Base-by-base conservation (phyloP, 73 alveolate genomes). In the Blepharisma japonicum region DNA sequence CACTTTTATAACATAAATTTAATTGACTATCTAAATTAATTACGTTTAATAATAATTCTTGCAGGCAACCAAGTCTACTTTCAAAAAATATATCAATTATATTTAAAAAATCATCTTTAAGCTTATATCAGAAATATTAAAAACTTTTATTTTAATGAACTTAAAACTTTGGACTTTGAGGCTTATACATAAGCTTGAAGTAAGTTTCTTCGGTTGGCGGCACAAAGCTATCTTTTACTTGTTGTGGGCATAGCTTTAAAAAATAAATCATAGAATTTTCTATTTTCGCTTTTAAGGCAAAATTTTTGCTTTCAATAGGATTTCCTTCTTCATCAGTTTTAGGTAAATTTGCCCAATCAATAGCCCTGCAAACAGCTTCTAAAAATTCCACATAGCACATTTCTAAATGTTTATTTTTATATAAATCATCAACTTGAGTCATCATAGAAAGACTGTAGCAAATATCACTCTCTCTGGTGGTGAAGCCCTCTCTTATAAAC, bases 361-460 rank as follows among this genome's bases (percentile, higher is more conserved):
- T 82, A 14, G 56, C 55, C 21, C 88, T 72, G 39, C 79, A 77
- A 6, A 81, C 14, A 0, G 88, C 88, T 56, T 81, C 88, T 5
- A 81, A 8, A 47, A 81, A 81, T 53, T 81, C 88, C 27, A 71
- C 18, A 68, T 39, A 88, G 7, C 27, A 14, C 90, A 85, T 85
- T 77, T 88, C 51, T 50, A 88, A 78, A 74, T 84, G 88, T 50
- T 88, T 81, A 71, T 85, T 82, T 6, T 53, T 48, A 46, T 85
- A 78, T 38, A 85, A 74, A 68, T 88, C 95, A 81, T 88, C 86
- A 2, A 88, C 88, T 46, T 85, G 55, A 6, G 92, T 81, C 88
- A 85, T 82, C 95, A 88, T 88, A 8, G 95, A 68, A 54, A 83
- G 71, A 77, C 77, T 81, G 82, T 68, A 87, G 50, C 83, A 82